A percentile compares a stretch with the other conserved stretches of the same genome.
These are phyloP conservation scores for Ananas comosus DNA, from an alignment of 176 grass and related monocot genomes.

Conservation along the genomic window DNA sequence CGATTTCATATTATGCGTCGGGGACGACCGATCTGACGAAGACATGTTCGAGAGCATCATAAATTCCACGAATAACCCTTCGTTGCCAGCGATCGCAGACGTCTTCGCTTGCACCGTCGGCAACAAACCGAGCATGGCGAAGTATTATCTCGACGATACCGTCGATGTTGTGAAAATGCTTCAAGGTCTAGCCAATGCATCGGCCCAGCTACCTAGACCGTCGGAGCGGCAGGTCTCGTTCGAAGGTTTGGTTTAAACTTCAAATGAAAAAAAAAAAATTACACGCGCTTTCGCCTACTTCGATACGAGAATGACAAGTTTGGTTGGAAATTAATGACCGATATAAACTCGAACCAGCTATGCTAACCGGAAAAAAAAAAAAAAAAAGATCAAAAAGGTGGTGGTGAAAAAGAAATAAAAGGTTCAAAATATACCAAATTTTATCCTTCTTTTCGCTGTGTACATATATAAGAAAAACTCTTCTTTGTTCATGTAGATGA, in stretches of 20 bases:
- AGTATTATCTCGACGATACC: conserved; percentile 91
- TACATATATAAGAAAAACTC: not conserved
- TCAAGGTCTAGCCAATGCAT: conserved; percentile 49
- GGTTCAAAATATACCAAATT: no score
- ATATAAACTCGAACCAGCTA: no score
- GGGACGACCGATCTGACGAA: conserved; percentile 88
- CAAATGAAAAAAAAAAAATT: no score
- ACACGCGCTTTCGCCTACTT: no score
- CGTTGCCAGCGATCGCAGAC: conserved; percentile 45
- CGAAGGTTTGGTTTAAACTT: conserved; percentile 49
- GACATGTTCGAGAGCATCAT: conserved; percentile 99
- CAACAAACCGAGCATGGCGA: conserved; percentile 96
- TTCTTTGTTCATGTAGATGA: conserved; percentile 3
- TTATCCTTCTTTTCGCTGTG: not conserved
- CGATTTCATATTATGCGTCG: conserved; percentile 81
- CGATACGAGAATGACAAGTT: no score
- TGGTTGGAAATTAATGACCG: no score
- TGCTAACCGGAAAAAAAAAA: no score
- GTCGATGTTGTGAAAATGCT: conserved; percentile 92
- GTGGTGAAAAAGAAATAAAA: no score
- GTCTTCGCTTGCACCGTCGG: conserved; percentile 96
- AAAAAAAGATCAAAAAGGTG: no score
- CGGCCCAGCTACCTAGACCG: conserved; percentile 1
- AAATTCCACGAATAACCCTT: conserved; percentile 36
- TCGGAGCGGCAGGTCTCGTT: conserved; percentile 49